These are phyloP conservation scores for Xylaria sp. DNA, from an alignment of 2,329 filamentous ascomycete genomes.

Conservation along the genomic window DNA sequence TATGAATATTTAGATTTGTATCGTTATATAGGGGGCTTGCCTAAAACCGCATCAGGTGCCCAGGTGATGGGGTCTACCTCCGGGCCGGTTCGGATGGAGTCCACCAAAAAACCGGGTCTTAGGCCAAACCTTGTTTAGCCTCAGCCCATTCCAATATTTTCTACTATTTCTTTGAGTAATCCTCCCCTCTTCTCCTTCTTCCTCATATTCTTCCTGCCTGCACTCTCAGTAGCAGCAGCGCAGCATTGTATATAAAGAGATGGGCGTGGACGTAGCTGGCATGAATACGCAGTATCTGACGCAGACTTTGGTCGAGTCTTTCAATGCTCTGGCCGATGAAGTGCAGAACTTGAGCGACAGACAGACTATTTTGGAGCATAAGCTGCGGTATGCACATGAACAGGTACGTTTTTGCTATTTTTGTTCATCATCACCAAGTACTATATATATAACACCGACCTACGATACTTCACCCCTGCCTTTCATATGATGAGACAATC, in stretches of 20 bases:
- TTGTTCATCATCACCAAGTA: neutral
- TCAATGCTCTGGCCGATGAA: conserved; percentile 72
- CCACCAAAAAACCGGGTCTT: conserved; percentile 37
- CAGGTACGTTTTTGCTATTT: conserved; percentile 64
- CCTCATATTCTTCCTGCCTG: conserved; percentile 11
- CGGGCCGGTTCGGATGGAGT: conserved; percentile 34
- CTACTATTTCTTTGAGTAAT: conserved; percentile 28
- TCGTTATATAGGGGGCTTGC: neutral
- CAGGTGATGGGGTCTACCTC: neutral
- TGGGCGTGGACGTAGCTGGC: conserved; percentile 43
- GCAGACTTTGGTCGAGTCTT: conserved; percentile 71
- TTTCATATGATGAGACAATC: conserved; percentile 56
- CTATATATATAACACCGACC: neutral
- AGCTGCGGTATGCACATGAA: conserved; percentile 73
- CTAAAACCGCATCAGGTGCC: neutral
- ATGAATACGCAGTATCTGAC: conserved; percentile 60
- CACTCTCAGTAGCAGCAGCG: conserved; percentile 21
- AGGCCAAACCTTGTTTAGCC: conserved; percentile 21
- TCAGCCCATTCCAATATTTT: conserved; percentile 21
- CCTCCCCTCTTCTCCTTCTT: conserved; percentile 12
- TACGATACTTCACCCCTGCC: conserved; percentile 25
- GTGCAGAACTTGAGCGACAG: conserved; percentile 71
- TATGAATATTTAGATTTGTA: neutral
- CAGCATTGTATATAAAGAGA: conserved; percentile 19
- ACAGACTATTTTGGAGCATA: conserved; percentile 74